These are phyloP conservation scores for Aegilops tauschii DNA, from an alignment of 176 grass and related monocot species.

Conservation along the genomic window DNA sequence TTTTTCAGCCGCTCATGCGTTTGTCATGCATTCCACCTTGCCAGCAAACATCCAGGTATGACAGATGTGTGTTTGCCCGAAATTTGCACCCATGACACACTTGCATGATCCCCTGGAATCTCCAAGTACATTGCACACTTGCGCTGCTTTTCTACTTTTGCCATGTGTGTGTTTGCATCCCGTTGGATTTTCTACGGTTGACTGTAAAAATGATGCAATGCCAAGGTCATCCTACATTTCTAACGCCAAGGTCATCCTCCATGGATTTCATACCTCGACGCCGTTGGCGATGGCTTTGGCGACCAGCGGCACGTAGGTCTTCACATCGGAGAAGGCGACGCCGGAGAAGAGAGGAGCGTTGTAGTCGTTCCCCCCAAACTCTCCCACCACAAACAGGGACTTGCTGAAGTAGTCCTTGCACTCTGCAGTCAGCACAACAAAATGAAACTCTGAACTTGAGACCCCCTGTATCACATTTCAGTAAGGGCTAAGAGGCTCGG, in stretches of 20 bases:
- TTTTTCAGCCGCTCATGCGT: background rate
- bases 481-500: background rate
- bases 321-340: slow-evolving; percentile 51
- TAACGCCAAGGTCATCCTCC: background rate
- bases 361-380: slow-evolving; percentile 98
- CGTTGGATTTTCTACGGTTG: background rate
- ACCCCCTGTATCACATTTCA: background rate
- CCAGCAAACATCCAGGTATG: background rate
- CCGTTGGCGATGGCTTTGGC: slow-evolving; percentile 62
- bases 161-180: background rate
- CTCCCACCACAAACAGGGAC: slow-evolving; percentile 84
- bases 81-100: background rate
- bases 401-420: slow-evolving; percentile 85
- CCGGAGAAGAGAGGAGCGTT: slow-evolving; percentile 88
- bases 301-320: slow-evolving; percentile 65
- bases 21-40: background rate
- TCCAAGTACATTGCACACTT: background rate
- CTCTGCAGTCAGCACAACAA: slow-evolving; percentile 40
- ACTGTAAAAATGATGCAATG: background rate
- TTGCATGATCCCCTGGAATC: background rate
- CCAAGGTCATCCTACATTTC: background rate
- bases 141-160: background rate
- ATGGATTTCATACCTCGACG: slow-evolving; percentile 55
- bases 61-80: background rate
- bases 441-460: background rate